phyloP scores from a whole-genome alignment of 331 rosid species.

The Telfairia occidentalis region DNA sequence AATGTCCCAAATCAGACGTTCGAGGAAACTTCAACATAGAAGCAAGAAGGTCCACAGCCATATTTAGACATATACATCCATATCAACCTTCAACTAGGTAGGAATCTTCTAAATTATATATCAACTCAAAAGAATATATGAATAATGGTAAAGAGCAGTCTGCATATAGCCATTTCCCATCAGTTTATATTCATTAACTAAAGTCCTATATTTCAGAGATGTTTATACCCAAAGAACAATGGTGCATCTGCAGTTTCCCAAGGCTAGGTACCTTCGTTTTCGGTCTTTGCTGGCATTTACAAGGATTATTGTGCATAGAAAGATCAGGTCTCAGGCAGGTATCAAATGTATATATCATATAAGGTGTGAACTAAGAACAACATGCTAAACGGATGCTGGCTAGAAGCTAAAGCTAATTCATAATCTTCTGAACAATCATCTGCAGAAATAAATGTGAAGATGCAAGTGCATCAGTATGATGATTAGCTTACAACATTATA shows the following conservation, averaged over 20 bases:
- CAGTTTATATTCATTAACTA: background rate
- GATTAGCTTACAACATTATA: constrained; percentile 30
- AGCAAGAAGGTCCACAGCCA: background rate
- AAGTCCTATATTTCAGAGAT: background rate
- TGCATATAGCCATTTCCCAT: background rate
- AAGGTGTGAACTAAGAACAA: background rate
- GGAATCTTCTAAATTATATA: background rate
- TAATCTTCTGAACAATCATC: constrained; percentile 18
- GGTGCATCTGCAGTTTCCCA: background rate
- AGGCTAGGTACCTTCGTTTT: background rate
- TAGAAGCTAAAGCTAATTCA: background rate
- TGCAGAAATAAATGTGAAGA: constrained; percentile 15
- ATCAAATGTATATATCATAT: background rate
- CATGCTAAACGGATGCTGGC: background rate
- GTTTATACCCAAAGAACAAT: background rate
- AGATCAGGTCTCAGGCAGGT: background rate
- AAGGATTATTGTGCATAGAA: background rate
- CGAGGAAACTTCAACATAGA: background rate
- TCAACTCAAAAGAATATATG: background rate
- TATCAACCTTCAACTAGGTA: background rate
- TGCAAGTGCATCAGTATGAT: constrained; percentile 17
- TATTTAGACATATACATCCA: too few species aligned
- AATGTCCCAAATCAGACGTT: background rate
- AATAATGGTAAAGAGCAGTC: background rate
- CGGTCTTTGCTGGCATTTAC: background rate